phyloP scores from a whole-genome alignment of 805 yeast species.

The Kuraishia ogatae region DNA sequence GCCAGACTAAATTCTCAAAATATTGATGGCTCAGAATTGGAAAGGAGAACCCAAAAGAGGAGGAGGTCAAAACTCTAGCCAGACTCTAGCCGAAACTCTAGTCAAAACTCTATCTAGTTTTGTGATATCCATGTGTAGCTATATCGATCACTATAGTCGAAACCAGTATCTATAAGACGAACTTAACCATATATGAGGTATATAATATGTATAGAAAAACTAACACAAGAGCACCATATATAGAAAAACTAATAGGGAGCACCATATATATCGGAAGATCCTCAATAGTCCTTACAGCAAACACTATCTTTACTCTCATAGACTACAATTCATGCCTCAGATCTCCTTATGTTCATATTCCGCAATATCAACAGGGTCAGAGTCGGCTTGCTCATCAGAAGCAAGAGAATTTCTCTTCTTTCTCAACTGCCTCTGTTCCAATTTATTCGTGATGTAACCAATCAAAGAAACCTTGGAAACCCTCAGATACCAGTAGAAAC shows the following conservation, averaged over 20 bases:
- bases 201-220: too few relatives aligned
- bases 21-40: neutral
- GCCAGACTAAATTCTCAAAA: constrained; percentile 19
- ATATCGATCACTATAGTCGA: too few relatives aligned
- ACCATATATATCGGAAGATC: too few relatives aligned
- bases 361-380: neutral
- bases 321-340: neutral
- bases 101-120: too few relatives aligned
- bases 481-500: constrained; percentile 27
- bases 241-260: too few relatives aligned
- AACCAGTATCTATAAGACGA: too few relatives aligned
- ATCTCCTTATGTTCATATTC: neutral
- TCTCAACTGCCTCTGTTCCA: neutral
- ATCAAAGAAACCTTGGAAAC: constrained; percentile 7
- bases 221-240: too few relatives aligned
- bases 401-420: neutral
- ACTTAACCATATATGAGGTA: too few relatives aligned
- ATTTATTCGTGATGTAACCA: neutral
- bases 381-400: neutral
- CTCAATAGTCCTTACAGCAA: too few relatives aligned
- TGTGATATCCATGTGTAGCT: too few relatives aligned
- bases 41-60: neutral
- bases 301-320: too few relatives aligned
- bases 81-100: too few relatives aligned
- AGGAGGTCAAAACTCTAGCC: neutral